Conservation (phyloP, 495 filamentous ascomycete genomes). For the Chaetomidium leptoderma region DNA sequence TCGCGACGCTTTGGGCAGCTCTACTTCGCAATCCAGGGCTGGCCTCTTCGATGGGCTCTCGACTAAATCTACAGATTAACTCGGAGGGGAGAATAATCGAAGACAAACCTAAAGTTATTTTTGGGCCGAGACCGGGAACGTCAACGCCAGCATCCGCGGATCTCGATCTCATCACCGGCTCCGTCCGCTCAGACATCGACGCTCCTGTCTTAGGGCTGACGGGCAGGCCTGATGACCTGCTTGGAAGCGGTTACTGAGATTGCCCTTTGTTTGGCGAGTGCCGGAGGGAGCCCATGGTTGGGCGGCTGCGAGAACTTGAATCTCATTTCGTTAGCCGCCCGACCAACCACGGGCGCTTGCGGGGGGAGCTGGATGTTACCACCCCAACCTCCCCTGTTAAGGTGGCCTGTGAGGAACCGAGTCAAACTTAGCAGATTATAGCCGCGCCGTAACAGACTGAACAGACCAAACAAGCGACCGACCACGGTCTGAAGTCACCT, state of each 20-base stretch:
- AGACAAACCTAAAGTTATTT: constrained; percentile 2
- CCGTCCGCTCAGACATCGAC: constrained; percentile 4
- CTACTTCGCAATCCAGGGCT: neutral
- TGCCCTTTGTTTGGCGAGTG: constrained; percentile 24
- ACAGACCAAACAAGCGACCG: neutral
- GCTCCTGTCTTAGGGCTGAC: constrained; percentile 8
- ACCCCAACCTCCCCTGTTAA: neutral
- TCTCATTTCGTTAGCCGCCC: constrained; percentile 13
- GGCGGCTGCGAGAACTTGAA: constrained; percentile 5
- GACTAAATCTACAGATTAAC: too few relatives aligned
- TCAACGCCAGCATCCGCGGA: constrained; percentile 16
- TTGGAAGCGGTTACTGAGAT: constrained; percentile 33
- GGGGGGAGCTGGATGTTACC: constrained; percentile 2
- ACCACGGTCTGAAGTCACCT: neutral
- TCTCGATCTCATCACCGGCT: constrained; percentile 17
- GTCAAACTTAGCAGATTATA: neutral
- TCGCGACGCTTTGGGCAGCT: constrained; percentile 4
- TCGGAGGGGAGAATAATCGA: too few relatives aligned
- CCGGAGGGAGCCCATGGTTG: constrained; percentile 16
- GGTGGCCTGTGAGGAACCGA: neutral
- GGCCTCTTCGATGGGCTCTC: neutral
- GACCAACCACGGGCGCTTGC: constrained; percentile 9
- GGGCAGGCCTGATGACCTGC: constrained; percentile 9
- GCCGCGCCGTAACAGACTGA: neutral
- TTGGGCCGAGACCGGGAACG: neutral